A percentile compares a stretch with the other conserved stretches of the same genome.
These are phyloP conservation scores for Tremellales sp. DNA, from an alignment of 1,284 basidiomycete genomes.

Conservation along the genomic window DNA sequence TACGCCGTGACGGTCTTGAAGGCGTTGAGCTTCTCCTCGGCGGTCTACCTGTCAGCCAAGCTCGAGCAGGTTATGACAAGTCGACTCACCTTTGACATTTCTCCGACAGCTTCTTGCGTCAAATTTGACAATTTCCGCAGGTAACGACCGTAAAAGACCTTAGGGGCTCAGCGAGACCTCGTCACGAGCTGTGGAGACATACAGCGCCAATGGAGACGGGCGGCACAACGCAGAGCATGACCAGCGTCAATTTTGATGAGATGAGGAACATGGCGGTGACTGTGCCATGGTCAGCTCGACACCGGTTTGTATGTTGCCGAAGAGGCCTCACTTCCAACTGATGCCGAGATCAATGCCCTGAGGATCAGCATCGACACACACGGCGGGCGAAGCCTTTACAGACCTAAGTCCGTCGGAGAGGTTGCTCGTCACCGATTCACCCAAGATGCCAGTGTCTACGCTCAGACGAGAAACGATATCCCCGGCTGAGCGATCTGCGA, in stretches of 20 bases:
- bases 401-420: conserved; percentile 80
- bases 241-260: conserved; percentile 78
- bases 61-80: not conserved
- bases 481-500: conserved; percentile 86
- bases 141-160: conserved; percentile 94
- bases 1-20: conserved; percentile 90
- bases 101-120: conserved; percentile 90
- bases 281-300: conserved; percentile 37
- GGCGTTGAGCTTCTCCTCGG: conserved; percentile 87
- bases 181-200: conserved; percentile 32
- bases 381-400: not conserved
- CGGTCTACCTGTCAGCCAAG: conserved; percentile 51
- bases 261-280: conserved; percentile 96
- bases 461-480: conserved; percentile 90
- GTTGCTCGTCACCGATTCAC: conserved; percentile 89
- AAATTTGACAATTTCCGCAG: conserved; percentile 84
- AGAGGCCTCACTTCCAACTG: conserved; percentile 68
- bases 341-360: conserved; percentile 75
- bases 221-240: conserved; percentile 93
- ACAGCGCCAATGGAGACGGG: conserved; percentile 93
- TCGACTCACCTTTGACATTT: conserved; percentile 73
- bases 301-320: not conserved
- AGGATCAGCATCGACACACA: not conserved
- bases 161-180: conserved; percentile 2
- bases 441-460: conserved; percentile 89